Conservation (phyloP, 2,329 filamentous ascomycete genomes). For the Colletotrichum kahawae region DNA sequence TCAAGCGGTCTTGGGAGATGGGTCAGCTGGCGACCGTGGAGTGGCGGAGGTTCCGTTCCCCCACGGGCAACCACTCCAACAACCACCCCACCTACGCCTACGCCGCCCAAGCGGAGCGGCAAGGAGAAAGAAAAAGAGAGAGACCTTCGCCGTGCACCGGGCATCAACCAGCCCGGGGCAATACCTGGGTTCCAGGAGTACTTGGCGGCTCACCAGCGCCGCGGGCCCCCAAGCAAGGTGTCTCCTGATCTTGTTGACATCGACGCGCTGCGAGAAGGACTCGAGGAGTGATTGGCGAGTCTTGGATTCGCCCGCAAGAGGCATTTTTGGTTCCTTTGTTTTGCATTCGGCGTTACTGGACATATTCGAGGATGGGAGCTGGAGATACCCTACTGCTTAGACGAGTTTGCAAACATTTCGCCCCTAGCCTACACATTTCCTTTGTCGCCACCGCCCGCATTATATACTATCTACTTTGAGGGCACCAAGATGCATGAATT, state of each 20-base stretch:
- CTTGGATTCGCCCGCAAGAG: not conserved
- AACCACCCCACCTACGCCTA: constrained; percentile 21
- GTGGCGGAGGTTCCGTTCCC: constrained; percentile 22
- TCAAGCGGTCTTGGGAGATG: constrained; percentile 43
- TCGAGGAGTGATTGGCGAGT: constrained; percentile 41
- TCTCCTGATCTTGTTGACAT: constrained; percentile 63
- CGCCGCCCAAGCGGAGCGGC: constrained; percentile 13
- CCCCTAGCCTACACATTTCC: not conserved
- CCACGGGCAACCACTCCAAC: not conserved
- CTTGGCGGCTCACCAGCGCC: constrained; percentile 54
- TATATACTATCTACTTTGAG: not conserved
- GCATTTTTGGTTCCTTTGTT: not conserved
- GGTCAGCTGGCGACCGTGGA: constrained; percentile 57
- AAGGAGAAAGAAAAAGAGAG: constrained; percentile 36
- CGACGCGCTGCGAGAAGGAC: constrained; percentile 63
- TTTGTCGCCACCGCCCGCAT: not conserved
- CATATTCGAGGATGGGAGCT: constrained; percentile 9
- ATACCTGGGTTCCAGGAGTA: constrained; percentile 74
- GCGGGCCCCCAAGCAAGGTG: constrained; percentile 59
- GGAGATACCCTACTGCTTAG: constrained; percentile 15
- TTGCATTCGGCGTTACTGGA: not conserved
- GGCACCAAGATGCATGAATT: not conserved
- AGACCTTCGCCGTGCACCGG: constrained; percentile 60
- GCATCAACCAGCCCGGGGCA: constrained; percentile 79
- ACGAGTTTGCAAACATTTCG: not conserved